Evolutionary conservation across 2,329 filamentous ascomycete genomes (phyloP).

Genomic region (Zymoseptoria tritici): DNA sequence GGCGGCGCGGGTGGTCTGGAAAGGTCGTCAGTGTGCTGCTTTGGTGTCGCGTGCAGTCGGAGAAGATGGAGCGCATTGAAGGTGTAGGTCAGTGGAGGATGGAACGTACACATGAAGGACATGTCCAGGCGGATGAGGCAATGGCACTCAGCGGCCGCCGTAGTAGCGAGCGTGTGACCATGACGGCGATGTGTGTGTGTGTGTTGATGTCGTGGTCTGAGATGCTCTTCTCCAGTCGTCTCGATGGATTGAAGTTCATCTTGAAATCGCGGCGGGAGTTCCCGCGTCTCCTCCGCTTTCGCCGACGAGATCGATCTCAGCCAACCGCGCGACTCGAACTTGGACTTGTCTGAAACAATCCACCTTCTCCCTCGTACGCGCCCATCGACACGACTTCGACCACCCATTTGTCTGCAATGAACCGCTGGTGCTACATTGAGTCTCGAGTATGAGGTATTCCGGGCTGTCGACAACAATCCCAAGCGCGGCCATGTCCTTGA

Average conservation of each 20-base stretch:
- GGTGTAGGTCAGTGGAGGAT: background rate
- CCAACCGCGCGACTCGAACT: conserved; percentile 11
- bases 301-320: background rate
- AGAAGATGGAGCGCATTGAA: conserved; percentile 2
- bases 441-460: background rate
- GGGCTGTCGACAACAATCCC: background rate
- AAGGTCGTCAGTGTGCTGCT: background rate
- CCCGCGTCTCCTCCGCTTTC: background rate
- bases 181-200: conserved; percentile 13
- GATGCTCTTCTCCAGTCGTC: background rate
- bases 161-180: conserved; percentile 26
- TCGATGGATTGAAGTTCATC: background rate
- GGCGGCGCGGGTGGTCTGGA: conserved; percentile 2
- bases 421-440: conserved; percentile 14
- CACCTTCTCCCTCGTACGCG: conserved; percentile 14
- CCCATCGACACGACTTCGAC: conserved; percentile 5
- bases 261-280: background rate
- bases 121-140: conserved; percentile 21
- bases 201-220: background rate
- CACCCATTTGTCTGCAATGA: conserved; percentile 14
- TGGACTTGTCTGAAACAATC: conserved; percentile 10
- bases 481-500: background rate
- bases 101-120: conserved; percentile 24
- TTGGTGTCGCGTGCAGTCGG: conserved; percentile 2
- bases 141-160: conserved; percentile 19